Evolutionary conservation across 768 basidiomycete genomes (phyloP).

Genomic region (Pisolithus albus): DNA sequence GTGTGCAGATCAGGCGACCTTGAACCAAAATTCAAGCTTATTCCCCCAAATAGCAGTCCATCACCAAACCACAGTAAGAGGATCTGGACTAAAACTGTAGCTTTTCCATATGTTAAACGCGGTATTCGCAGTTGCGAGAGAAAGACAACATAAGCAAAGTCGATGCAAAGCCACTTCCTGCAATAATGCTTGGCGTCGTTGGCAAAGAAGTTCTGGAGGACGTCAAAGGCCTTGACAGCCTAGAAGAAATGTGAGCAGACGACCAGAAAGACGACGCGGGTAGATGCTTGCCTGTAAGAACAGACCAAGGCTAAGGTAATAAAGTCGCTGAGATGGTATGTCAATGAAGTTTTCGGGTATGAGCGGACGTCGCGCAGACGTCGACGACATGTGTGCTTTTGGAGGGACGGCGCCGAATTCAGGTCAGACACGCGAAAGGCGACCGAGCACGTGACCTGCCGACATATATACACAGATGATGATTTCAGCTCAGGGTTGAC

Average conservation of each 20-base stretch:
- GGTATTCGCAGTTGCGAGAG: slow-evolving; percentile 69
- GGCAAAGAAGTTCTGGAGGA: slow-evolving; percentile 48
- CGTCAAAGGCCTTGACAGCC: slow-evolving; percentile 74
- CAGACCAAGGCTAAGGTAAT: slow-evolving; percentile 67
- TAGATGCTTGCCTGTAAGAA: slow-evolving; percentile 60
- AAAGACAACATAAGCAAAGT: slow-evolving; percentile 50
- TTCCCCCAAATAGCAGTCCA: slow-evolving; percentile 65
- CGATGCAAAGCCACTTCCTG: slow-evolving; percentile 68
- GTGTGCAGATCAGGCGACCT: slow-evolving; percentile 6
- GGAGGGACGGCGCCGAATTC: too few species aligned
- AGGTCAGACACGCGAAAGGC: too few species aligned
- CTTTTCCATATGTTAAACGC: slow-evolving; percentile 58
- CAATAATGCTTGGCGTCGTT: slow-evolving; percentile 37
- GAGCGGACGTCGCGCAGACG: slow-evolving; percentile 34
- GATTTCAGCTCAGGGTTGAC: background rate
- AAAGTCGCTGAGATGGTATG: slow-evolving; percentile 72
- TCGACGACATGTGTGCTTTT: slow-evolving; percentile 4
- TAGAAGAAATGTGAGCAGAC: slow-evolving; percentile 23
- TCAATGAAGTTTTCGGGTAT: slow-evolving; percentile 72
- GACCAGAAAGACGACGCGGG: background rate
- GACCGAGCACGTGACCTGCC: slow-evolving; percentile 1
- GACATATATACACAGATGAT: too few species aligned
- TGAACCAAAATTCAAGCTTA: slow-evolving; percentile 48
- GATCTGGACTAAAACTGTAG: slow-evolving; percentile 59
- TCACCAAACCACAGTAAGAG: slow-evolving; percentile 55